These are phyloP conservation scores for Lachnellula suecica DNA, from an alignment of 2,329 filamentous ascomycete species.

Conservation along the genomic window DNA sequence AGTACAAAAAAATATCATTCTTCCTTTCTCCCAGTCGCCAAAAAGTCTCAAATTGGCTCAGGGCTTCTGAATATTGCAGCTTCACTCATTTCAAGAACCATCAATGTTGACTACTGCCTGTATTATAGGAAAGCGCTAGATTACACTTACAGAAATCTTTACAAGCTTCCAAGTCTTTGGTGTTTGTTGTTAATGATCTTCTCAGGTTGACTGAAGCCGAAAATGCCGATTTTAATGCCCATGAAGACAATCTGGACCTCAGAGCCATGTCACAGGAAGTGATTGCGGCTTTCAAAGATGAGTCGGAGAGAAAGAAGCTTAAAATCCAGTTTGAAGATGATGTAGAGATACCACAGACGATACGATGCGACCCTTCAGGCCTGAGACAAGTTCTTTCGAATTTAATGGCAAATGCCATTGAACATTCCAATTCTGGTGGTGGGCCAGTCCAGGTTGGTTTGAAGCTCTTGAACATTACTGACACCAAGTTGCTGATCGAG, in stretches of 20 bases:
- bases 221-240: slow-evolving; percentile 40
- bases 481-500: slow-evolving; percentile 15
- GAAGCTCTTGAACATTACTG: slow-evolving; percentile 11
- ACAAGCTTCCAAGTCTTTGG: slow-evolving; percentile 84
- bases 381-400: slow-evolving; percentile 23
- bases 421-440: slow-evolving; percentile 15
- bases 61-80: too few relatives aligned
- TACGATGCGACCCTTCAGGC: slow-evolving; percentile 19
- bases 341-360: slow-evolving; percentile 10
- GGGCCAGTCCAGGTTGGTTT: slow-evolving; percentile 13
- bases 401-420: slow-evolving; percentile 22
- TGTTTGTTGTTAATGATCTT: slow-evolving; percentile 89
- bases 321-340: slow-evolving; percentile 15
- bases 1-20: too few relatives aligned
- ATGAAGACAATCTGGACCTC: slow-evolving; percentile 20
- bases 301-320: slow-evolving; percentile 7
- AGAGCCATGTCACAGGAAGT: slow-evolving; percentile 14
- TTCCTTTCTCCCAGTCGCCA: too few relatives aligned
- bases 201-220: slow-evolving; percentile 84
- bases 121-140: slow-evolving; percentile 74
- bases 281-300: slow-evolving; percentile 13
- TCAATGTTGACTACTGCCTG: slow-evolving; percentile 24
- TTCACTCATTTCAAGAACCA: too few relatives aligned
- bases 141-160: slow-evolving; percentile 81
- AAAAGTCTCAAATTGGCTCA: too few relatives aligned